Base-by-base conservation (phyloP, 495 filamentous ascomycete genomes). In the Tuber calosporum region DNA sequence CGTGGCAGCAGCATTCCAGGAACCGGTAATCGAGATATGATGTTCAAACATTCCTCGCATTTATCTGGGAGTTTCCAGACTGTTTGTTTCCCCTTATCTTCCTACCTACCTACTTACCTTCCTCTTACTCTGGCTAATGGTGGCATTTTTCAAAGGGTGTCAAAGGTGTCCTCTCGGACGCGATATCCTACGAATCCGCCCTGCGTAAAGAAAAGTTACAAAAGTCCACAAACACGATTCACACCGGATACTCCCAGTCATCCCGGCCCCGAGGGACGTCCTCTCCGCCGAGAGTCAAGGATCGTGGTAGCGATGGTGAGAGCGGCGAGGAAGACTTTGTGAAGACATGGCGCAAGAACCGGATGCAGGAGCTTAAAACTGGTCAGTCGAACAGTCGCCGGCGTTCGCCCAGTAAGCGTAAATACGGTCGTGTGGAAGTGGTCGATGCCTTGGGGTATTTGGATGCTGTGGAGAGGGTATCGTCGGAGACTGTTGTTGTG, bases 131-230 rank as follows among this genome's bases (percentile, higher is more conserved):
- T 17, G 17, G 36, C 40, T 53, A 70, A 58, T 45, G 9, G n/a
- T 43, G 43, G 13, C 41, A 7, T 45, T 17, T 13, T 43, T 37
- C 22, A 36, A 96, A 96, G n/a, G 95, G 95, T 38, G 96, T 97
- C 72, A 98, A 98, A 84, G 95, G 95, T 77, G 95, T 99, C 82
- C 97, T 99, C 75, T 93, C 96, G 77, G 95, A 99, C 81, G 95
- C 95, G 37, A 88, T 92, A 75, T 90, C 92, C 70, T 98, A 94
- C 81, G 93, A 97, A 83, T 88, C 89, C 70, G 93, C 94, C 17
- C 89, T 89, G 69, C 90, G 90, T 77, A 86, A 84, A 76, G 71
- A 77, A 72, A 66, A 69, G 80, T 79, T 73, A 81, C 79, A 66
- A 81, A 84, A 17, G 75, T 79, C 40, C 76, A 82, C 67, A 15